A percentile compares a stretch with the other conserved stretches of the same genome.
Conservation (phyloP, 331 rosid genomes). For the Pyracantha coccinea region DNA sequence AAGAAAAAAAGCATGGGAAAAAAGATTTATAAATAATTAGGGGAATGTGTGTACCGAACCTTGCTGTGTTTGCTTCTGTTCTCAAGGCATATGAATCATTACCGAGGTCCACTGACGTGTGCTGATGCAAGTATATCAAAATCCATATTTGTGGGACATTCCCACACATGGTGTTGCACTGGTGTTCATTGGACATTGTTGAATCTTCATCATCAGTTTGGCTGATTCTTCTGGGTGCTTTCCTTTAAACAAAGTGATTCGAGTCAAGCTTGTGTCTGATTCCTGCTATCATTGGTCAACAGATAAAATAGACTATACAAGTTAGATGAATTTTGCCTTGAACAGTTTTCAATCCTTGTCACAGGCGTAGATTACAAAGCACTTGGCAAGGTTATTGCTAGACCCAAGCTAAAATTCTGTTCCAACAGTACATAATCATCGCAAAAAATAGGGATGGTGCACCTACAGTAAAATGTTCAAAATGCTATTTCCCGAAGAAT, state of each 20-base stretch:
- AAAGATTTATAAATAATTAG: slow-evolving; percentile 12
- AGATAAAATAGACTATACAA: not conserved
- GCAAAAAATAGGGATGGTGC: not conserved
- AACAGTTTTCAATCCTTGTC: not conserved
- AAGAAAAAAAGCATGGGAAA: slow-evolving; percentile 7
- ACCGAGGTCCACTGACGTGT: slow-evolving; percentile 31
- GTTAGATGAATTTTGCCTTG: not conserved
- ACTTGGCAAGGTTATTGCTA: not conserved
- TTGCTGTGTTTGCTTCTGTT: slow-evolving; percentile 53
- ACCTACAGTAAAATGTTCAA: slow-evolving; percentile 8
- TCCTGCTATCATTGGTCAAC: slow-evolving; percentile 28
- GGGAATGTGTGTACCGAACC: slow-evolving; percentile 20
- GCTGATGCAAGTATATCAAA: slow-evolving; percentile 21
- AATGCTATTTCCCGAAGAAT: slow-evolving; percentile 87
- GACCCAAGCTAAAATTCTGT: not conserved
- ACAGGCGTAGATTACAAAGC: not conserved
- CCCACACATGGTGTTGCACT: slow-evolving; percentile 41
- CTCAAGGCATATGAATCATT: slow-evolving; percentile 42
- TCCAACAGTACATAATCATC: not conserved
- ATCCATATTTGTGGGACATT: slow-evolving; percentile 32
- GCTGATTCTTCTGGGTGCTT: slow-evolving; percentile 36
- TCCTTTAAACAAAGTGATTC: slow-evolving; percentile 25
- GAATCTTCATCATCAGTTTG: slow-evolving; percentile 39
- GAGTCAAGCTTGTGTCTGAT: slow-evolving; percentile 20
- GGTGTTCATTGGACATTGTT: slow-evolving; percentile 18